Conservation (phyloP, 2,329 filamentous ascomycete genomes). For the Alternaria hordeiaustralica region DNA sequence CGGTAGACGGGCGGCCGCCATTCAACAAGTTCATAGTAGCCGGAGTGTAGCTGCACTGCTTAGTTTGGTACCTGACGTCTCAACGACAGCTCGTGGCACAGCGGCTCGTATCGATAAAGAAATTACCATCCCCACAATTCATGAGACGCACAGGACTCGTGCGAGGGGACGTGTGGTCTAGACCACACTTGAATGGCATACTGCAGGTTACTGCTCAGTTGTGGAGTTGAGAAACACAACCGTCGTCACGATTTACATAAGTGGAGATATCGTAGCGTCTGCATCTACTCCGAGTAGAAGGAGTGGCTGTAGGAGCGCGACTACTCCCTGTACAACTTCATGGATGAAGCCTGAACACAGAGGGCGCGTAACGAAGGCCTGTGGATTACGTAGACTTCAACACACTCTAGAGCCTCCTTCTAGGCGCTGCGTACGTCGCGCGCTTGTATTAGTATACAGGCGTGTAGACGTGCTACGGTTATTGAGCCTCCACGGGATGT, state of each 20-base stretch:
- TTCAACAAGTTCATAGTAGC: not conserved
- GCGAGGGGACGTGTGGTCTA: not conserved
- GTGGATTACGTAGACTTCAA: not conserved
- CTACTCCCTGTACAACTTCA: not conserved
- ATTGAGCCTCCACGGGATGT: not conserved
- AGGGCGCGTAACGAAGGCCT: not conserved
- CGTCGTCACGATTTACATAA: not conserved
- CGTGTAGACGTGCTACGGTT: not conserved
- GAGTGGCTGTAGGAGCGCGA: not conserved
- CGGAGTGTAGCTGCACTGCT: not conserved
- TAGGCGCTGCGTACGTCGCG: not conserved
- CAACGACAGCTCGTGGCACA: not conserved
- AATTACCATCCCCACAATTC: conserved; percentile 2
- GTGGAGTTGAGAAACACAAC: not conserved
- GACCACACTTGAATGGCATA: conserved; percentile 3
- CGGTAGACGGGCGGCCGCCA: conserved; percentile 1
- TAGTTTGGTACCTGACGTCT: not conserved
- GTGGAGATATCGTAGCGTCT: not conserved
- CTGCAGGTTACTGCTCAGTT: not conserved
- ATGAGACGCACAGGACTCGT: not conserved
- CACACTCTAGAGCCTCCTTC: not conserved
- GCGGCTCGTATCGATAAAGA: conserved; percentile 2
- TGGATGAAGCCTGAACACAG: not conserved
- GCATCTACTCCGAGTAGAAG: not conserved
- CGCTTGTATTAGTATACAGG: not conserved